Base-by-base conservation (phyloP, 2,329 filamentous ascomycete genomes). In the Venturia nashicola region DNA sequence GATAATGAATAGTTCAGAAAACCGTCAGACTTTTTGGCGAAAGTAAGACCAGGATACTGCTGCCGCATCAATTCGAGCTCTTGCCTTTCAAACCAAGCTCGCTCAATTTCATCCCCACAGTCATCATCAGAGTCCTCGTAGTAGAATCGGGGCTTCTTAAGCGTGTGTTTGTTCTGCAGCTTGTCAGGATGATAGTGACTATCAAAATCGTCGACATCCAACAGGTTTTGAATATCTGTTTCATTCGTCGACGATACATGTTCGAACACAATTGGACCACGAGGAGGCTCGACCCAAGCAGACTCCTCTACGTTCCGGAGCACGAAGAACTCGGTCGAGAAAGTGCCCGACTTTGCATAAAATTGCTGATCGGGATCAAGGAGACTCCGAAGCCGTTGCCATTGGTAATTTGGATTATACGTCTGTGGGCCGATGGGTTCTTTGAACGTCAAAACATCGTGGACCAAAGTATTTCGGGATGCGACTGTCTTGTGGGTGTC, bases 281-380 rank as follows among this genome's bases (percentile, higher is more conserved):
- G 46, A 51, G 51, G 18, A 34, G 43, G 60, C n/a, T 51, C 40
- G 7, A 51, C 43, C 60, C 60, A 62, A 9, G 42, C 34, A 46
- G 23, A 46, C n/a, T 62, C 40, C 8, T 39, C 43, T 6, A 63
- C 61, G 20, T 55, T 27, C 14, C 27, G n/a, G 2, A 42, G 39
- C n/a, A 70, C 60, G 32, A 68, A 68, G 61, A 73, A 72, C n/a
- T 76, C 70, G 0, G 78, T 80, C 2, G 75, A 76, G 67, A 80
- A 80, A 0, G 79, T 81, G 4, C 79, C 78, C 40, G 69, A 77
- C 3, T 66, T 65, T 9, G 68, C 39, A 65, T 79, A 71, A 67
- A 78, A 80, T 1, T 65, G 63, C 59, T 77, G 75, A 16, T 66
- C 67, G 20, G 76, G 71, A 57, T 71, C 72, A 70, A 77, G 75